phyloP scores from a whole-genome alignment of 176 grass and related monocot genomes.

The Neostapfia colusana region DNA sequence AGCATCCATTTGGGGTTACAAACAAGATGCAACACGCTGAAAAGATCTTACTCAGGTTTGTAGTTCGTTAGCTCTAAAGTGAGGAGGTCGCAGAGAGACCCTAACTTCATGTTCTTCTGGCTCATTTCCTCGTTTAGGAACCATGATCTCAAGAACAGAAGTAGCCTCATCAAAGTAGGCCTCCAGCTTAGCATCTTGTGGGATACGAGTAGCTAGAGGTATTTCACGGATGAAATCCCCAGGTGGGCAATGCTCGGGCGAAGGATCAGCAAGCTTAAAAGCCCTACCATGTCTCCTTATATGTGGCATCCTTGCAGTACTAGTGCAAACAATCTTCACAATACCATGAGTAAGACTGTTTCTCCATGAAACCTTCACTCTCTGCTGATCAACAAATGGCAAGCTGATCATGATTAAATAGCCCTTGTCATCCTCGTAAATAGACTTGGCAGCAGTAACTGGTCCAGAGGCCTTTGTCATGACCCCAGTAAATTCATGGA shows the following conservation, averaged over 20 bases:
- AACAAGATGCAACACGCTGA: not conserved
- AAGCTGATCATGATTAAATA: slow-evolving; percentile 90
- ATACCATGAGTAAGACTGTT: slow-evolving; percentile 77
- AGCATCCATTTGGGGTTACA: slow-evolving; percentile 23
- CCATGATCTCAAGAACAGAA: slow-evolving; percentile 90
- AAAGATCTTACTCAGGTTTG: slow-evolving; percentile 54
- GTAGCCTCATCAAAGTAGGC: slow-evolving; percentile 85
- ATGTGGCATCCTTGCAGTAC: slow-evolving; percentile 59
- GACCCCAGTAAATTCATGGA: slow-evolving; percentile 72
- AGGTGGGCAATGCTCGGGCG: slow-evolving; percentile 77
- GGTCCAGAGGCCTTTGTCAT: slow-evolving; percentile 76
- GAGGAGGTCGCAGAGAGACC: slow-evolving; percentile 89
- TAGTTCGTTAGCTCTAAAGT: slow-evolving; percentile 71
- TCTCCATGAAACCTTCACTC: slow-evolving; percentile 96
- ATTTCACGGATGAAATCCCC: slow-evolving; percentile 94
- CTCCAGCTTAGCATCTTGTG: slow-evolving; percentile 89
- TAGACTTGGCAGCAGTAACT: slow-evolving; percentile 84
- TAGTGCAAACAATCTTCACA: slow-evolving; percentile 86
- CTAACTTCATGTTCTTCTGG: slow-evolving; percentile 96
- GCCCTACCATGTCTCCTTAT: slow-evolving; percentile 68
- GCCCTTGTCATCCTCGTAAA: slow-evolving; percentile 82
- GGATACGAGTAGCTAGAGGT: slow-evolving; percentile 74
- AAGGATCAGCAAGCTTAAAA: slow-evolving; percentile 71
- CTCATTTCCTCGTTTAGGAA: slow-evolving; percentile 69
- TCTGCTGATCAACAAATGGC: slow-evolving; percentile 85